Percentiles rank a stretch among this genome's conserved stretches.
These are phyloP conservation scores for Zoysia matrella DNA, from an alignment of 202 grass and related monocot genomes.

Conservation along the genomic window DNA sequence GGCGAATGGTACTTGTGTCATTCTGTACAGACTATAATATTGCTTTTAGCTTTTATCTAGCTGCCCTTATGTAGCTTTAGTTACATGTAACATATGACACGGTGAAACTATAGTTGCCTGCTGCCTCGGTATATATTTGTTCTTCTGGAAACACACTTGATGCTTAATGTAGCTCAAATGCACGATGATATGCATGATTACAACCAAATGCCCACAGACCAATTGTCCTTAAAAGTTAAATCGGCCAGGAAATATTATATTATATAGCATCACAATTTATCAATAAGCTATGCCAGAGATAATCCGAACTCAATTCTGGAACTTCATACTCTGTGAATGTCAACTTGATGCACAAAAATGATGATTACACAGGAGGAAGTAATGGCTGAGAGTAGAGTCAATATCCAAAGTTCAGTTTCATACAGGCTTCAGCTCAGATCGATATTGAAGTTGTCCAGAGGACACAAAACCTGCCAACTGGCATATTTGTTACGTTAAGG, in stretches of 20 bases:
- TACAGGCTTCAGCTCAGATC: neutral
- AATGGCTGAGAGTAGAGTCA: neutral
- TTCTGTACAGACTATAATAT: neutral
- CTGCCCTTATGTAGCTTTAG: too few species aligned
- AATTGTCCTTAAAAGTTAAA: neutral
- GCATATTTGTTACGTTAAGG: constrained; percentile 22
- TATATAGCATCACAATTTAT: neutral
- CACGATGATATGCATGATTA: neutral
- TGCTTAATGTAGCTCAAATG: neutral
- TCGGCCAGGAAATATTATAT: neutral
- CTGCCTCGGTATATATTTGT: neutral
- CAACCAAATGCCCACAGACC: neutral
- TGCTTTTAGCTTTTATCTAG: neutral
- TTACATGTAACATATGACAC: neutral
- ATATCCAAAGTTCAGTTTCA: constrained; percentile 3
- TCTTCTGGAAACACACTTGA: neutral
- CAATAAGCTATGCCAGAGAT: neutral
- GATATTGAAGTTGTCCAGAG: constrained; percentile 7
- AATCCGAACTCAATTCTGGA: neutral
- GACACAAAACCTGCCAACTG: neutral
- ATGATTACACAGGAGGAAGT: neutral
- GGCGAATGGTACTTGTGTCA: too few species aligned
- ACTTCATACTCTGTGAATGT: neutral
- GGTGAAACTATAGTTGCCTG: neutral
- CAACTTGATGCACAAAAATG: constrained; percentile 14